Base-by-base conservation (phyloP, 73 alveolate genomes). In the Paramecium sexaurelia region DNA sequence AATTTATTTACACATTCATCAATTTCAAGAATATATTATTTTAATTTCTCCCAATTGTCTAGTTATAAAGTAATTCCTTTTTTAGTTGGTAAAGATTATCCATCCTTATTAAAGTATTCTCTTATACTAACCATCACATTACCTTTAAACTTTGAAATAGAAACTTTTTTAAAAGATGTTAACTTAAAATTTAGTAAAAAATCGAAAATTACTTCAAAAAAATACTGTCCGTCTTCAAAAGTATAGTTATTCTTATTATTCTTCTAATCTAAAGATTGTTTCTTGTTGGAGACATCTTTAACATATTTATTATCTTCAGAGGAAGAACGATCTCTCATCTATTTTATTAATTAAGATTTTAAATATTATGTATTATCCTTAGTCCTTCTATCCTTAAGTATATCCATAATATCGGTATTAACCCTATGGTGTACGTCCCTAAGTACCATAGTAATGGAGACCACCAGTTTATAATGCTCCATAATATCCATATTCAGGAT, bases 61-160 rank as follows among this genome's bases (percentile, higher is more conserved):
- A 57, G 11, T 22, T 84, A 15, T 6, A 88, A 20, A n/a, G 94
- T 22, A 7, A 88, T 41, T 0, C 85, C 94, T 41, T 88, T 88
- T 43, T 71, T 88, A 29, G 92, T 41, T 20, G 90, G 91, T 36
- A 68, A 85, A 15, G 40, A 24, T 10, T 68, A 19, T 1, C 75
- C 91, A 27, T 22, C 91, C 5, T 88, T 88, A 3, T 88, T 20
- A n/a, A 37, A 88, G 85, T n/a, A 88, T 32, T 73, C 91, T 32
- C 91, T 71, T 6, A 88, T 36, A 43, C 71, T 85, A 7, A 71
- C 36, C 32, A 40, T 27, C 27, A 71, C 85, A 1, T 40, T 27
- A 13, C 85, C 92, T 15, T 71, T 33, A 35, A 57, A 71, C 61
- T 39, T 40, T 26, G 29, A 33, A 24, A 88, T 69, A 27, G 20